Percentiles rank a stretch among this genome's conserved stretches.
These are phyloP conservation scores for Blastobotrys elegans DNA, from an alignment of 1,139 yeast species.

Conservation along the genomic window DNA sequence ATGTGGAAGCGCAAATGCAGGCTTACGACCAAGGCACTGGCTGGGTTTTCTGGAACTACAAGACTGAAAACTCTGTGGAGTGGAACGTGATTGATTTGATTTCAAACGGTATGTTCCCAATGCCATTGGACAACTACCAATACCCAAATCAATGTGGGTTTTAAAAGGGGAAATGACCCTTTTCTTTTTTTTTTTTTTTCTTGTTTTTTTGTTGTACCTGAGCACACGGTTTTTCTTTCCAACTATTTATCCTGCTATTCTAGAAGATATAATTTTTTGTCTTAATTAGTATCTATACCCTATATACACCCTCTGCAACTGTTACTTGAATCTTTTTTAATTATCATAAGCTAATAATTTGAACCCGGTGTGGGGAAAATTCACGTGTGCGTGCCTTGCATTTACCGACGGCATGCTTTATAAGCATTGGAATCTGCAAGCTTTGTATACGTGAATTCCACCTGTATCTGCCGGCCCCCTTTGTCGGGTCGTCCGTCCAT, in stretches of 20 bases:
- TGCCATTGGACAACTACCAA: conserved; percentile 60
- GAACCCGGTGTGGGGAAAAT: too few species aligned
- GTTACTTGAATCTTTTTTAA: too few species aligned
- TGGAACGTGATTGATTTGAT: conserved; percentile 74
- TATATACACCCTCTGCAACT: too few species aligned
- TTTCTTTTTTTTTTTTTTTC: not conserved
- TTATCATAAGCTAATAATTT: too few species aligned
- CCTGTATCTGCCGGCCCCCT: too few species aligned
- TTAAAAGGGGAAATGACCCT: conserved; percentile 17
- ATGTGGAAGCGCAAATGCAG: conserved; percentile 86
- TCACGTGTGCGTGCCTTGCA: too few species aligned
- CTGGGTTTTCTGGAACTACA: conserved; percentile 87
- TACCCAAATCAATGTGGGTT: conserved; percentile 65
- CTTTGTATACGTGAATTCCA: too few species aligned
- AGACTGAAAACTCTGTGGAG: conserved; percentile 77
- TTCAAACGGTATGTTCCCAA: conserved; percentile 65
- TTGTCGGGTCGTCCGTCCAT: too few species aligned
- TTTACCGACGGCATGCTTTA: too few species aligned
- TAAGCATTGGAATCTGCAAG: too few species aligned
- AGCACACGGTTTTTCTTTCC: not conserved
- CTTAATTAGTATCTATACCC: too few species aligned
- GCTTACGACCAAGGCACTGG: conserved; percentile 71
- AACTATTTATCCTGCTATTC: not conserved
- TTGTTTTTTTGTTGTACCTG: not conserved
- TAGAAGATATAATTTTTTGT: too few species aligned